Evolutionary conservation across 129 eudicot species (phyloP).

Genomic region (Arctium minus): DNA sequence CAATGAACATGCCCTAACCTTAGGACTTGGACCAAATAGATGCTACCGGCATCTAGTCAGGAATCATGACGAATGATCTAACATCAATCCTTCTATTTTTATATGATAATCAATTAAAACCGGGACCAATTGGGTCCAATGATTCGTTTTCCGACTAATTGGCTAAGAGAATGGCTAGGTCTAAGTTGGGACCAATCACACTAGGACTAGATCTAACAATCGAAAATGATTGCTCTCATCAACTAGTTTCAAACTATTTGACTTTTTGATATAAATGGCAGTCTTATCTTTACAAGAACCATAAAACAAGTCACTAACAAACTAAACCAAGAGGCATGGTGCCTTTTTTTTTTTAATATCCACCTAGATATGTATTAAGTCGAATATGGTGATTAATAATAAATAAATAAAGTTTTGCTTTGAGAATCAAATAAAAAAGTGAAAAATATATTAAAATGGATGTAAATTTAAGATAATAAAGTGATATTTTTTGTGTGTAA

Average conservation of each 20-base stretch:
- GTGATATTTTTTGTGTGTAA: too few species aligned
- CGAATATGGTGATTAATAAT: too few species aligned
- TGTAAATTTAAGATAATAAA: too few species aligned
- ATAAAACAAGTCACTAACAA: not conserved
- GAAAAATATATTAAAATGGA: too few species aligned
- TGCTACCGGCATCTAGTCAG: not conserved
- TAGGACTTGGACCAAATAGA: not conserved
- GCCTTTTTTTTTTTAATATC: too few species aligned
- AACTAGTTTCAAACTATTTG: constrained; percentile 3
- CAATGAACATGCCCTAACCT: not conserved
- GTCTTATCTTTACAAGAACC: not conserved
- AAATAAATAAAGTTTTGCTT: too few species aligned
- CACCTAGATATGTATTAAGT: too few species aligned
- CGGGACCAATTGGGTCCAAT: constrained; percentile 3
- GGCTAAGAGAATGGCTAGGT: not conserved
- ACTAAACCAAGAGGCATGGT: not conserved
- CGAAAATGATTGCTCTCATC: not conserved
- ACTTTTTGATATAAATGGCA: not conserved
- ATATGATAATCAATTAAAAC: not conserved
- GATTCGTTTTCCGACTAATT: not conserved
- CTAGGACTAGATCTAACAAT: not conserved
- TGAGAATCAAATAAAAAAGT: too few species aligned
- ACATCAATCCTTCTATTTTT: not conserved
- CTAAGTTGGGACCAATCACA: constrained; percentile 7
- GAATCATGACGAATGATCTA: not conserved